phyloP scores from a whole-genome alignment of 805 yeast genomes.

The Metschnikowia corniflorae region DNA sequence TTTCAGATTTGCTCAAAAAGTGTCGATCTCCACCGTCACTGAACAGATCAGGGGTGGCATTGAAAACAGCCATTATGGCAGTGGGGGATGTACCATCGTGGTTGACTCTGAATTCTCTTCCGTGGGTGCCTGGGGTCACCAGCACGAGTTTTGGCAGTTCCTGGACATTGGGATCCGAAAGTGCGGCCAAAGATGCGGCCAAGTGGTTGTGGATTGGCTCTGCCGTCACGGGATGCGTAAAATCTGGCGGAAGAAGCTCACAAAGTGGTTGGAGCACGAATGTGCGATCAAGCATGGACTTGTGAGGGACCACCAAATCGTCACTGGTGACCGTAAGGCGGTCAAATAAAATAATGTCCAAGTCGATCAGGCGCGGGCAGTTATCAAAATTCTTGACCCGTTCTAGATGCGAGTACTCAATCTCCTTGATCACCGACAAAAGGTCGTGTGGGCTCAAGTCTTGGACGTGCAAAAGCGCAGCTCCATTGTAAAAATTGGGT shows the following conservation, averaged over 20 bases:
- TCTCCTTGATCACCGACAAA: constrained; percentile 57
- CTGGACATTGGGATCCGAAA: constrained; percentile 42
- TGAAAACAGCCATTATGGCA: constrained; percentile 79
- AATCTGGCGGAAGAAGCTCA: constrained; percentile 67
- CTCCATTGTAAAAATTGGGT: constrained; percentile 81
- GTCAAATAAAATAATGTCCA: constrained; percentile 80
- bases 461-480: constrained; percentile 57
- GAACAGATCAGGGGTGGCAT: constrained; percentile 92
- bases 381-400: constrained; percentile 79
- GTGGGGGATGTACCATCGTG: constrained; percentile 49
- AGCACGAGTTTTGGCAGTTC: constrained; percentile 49
- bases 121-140: constrained; percentile 41
- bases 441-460: constrained; percentile 60
- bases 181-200: constrained; percentile 39
- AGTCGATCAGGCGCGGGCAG: constrained; percentile 89
- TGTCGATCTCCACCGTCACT: constrained; percentile 72
- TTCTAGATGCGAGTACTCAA: constrained; percentile 69
- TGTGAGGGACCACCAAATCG: constrained; percentile 77
- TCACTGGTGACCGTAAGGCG: constrained; percentile 50
- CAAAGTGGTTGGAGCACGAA: constrained; percentile 88
- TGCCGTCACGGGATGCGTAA: constrained; percentile 79
- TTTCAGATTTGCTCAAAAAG: constrained; percentile 32
- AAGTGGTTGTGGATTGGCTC: constrained; percentile 74
- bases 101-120: constrained; percentile 36
- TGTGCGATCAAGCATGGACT: constrained; percentile 80